Base-by-base conservation (phyloP, 73 alveolate genomes). In the Stentor roeselii region DNA sequence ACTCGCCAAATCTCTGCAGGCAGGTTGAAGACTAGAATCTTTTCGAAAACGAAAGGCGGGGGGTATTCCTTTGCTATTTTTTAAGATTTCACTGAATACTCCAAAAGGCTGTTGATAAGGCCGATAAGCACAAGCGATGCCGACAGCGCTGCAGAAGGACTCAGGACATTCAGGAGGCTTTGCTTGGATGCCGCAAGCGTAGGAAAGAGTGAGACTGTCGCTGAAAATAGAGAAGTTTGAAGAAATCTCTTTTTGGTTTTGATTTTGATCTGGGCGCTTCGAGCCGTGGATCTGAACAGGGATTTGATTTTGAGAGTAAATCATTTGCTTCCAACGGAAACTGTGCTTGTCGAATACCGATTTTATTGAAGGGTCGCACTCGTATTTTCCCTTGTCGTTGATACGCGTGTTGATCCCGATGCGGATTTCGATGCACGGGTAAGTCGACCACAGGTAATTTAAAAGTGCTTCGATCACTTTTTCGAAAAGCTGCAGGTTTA, bases 351-450 rank as follows among this genome's bases (percentile, higher is more conserved):
- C 80, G 34, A 67, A 67, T 21, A 21, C 41, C 2, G 21, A n/a
- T 67, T 67, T 67, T 21, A 67, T 67, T 30, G 80, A 0, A 36
- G 21, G 21, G 14, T 67, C 80, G 14, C 42, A 21, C 42, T 67
- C 80, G 34, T 67, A 67, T 67, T 67, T 67, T n/a, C 80, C 80
- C 34, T 67, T 36, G 1, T 67, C 80, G 37, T 67, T 67, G 37
- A 67, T 32, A 1, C 34, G 21, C n/a, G 80, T 27, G 0, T 27
- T 67, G 27, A 67, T 67, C 42, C 80, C 80, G 34, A 21, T 34
- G 11, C 80, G n/a, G 80, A 67, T 67, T 67, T 67, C 80, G 2
- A 67, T 67, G 80, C 80, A 67, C 34, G 80, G 80, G 2, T 67
- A 67, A n/a, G 21, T 34, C 34, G 21, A 15, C 80, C 80, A 67